These are phyloP conservation scores for Murraya koenigii DNA, from an alignment of 345 rosid species.

Conservation along the genomic window DNA sequence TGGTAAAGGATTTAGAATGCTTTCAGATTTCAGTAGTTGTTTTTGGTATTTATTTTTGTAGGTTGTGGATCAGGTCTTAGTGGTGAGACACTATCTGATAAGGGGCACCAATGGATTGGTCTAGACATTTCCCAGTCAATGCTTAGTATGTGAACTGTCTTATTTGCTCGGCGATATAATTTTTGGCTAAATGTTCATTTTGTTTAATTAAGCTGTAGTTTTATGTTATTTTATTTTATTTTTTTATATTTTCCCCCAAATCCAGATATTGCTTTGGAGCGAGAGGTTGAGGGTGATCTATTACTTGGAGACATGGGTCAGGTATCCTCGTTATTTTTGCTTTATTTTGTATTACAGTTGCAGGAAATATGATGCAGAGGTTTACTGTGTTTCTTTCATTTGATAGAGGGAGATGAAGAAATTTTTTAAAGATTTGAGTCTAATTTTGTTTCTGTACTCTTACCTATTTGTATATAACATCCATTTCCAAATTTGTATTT, in stretches of 20 bases:
- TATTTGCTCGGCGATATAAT: not conserved
- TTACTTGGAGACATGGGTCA: conserved; percentile 97
- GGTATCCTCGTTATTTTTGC: conserved; percentile 33
- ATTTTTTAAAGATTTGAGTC: no score
- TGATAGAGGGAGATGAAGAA: not conserved
- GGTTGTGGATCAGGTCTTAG: conserved; percentile 97
- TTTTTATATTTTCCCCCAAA: not conserved
- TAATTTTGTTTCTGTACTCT: no score
- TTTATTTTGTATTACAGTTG: not conserved
- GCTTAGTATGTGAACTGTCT: conserved; percentile 53
- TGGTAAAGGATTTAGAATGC: not conserved
- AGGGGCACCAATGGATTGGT: conserved; percentile 89
- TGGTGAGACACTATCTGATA: conserved; percentile 83
- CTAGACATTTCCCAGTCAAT: conserved; percentile 83
- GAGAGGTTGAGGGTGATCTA: conserved; percentile 91
- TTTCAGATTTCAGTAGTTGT: not conserved
- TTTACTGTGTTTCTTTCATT: not conserved
- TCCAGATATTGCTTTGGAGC: conserved; percentile 76
- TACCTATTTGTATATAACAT: no score
- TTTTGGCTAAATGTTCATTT: not conserved
- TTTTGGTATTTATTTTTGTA: conserved; percentile 20
- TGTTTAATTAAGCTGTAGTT: not conserved
- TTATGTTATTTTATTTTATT: not conserved
- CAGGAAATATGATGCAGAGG: not conserved
- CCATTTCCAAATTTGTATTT: not conserved